Evolutionary conservation across 768 basidiomycete species (phyloP).

Genomic region (Fistulinella prunicolor): DNA sequence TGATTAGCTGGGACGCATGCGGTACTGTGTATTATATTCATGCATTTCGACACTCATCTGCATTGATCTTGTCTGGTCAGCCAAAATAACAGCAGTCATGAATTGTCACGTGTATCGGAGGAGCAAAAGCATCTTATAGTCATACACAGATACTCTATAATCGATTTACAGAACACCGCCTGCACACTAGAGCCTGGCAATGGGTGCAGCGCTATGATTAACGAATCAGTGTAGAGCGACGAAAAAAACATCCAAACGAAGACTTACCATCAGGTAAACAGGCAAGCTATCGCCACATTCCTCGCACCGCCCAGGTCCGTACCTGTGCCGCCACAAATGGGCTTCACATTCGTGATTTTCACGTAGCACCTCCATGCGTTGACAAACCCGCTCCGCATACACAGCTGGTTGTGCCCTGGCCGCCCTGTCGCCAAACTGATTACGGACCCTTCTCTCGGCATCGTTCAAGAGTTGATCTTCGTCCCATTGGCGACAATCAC

Average conservation of each 20-base stretch:
- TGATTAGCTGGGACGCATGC: neutral
- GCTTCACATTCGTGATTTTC: slow-evolving; percentile 52
- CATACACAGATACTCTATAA: slow-evolving; percentile 12
- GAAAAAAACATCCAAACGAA: neutral
- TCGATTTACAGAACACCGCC: slow-evolving; percentile 27
- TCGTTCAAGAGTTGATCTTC: slow-evolving; percentile 39
- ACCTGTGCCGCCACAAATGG: slow-evolving; percentile 44
- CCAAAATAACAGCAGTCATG: too few relatives aligned
- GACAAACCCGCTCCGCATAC: slow-evolving; percentile 18
- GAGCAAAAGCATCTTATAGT: neutral
- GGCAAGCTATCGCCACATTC: slow-evolving; percentile 40
- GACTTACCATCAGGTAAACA: slow-evolving; percentile 47
- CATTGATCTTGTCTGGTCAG: neutral
- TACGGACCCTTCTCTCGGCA: slow-evolving; percentile 23
- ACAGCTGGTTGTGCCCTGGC: slow-evolving; percentile 15
- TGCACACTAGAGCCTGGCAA: slow-evolving; percentile 26
- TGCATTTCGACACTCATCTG: too few relatives aligned
- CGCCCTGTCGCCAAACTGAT: slow-evolving; percentile 18
- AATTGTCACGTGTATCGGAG: neutral
- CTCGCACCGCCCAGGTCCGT: slow-evolving; percentile 46
- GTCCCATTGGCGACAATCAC: slow-evolving; percentile 63
- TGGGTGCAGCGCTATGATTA: slow-evolving; percentile 18
- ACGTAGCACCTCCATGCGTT: slow-evolving; percentile 38
- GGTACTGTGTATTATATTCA: neutral
- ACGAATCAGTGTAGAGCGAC: slow-evolving; percentile 3